Conservation (phyloP, 805 yeast genomes). For the Candida fluviatilis region DNA sequence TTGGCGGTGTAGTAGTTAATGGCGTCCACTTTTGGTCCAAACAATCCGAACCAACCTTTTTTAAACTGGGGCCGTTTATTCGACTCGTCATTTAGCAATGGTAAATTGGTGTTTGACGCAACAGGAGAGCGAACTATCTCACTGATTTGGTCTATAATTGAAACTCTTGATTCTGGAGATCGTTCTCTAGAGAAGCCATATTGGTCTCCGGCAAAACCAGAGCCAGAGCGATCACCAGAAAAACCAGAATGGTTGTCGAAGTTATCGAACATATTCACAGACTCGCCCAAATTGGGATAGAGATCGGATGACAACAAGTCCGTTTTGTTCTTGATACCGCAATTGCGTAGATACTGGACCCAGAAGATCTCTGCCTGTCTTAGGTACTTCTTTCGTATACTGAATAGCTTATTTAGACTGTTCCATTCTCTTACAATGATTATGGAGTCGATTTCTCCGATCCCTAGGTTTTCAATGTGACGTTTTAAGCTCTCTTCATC, state of each 20-base stretch:
- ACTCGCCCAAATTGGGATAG: conserved; percentile 26
- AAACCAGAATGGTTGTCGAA: too few relatives aligned
- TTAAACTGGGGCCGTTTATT: conserved; percentile 56
- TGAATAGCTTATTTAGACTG: conserved; percentile 60
- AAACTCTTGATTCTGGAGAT: conserved; percentile 5
- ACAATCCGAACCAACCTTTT: conserved; percentile 56
- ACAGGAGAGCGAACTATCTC: conserved; percentile 10
- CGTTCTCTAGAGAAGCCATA: neutral
- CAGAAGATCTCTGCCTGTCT: conserved; percentile 62
- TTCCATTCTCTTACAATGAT: conserved; percentile 88
- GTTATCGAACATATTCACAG: conserved; percentile 15
- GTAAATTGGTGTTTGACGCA: conserved; percentile 11
- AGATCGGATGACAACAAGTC: conserved; percentile 26
- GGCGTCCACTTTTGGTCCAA: conserved; percentile 75
- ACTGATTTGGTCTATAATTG: conserved; percentile 25
- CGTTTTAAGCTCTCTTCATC: conserved; percentile 64
- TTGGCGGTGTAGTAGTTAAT: conserved; percentile 71
- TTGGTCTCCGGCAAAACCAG: too few relatives aligned
- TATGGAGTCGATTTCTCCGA: conserved; percentile 75
- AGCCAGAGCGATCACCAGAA: too few relatives aligned
- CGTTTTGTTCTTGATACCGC: conserved; percentile 23
- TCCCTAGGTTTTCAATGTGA: conserved; percentile 72
- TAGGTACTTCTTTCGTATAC: conserved; percentile 51
- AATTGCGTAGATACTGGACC: conserved; percentile 56
- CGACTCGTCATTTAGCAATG: conserved; percentile 22